A percentile compares a stretch with the other conserved stretches of the same genome.
These are phyloP conservation scores for Cyclotella sp. DNA, from an alignment of 108 stramenopile genomes.

Conservation along the genomic window DNA sequence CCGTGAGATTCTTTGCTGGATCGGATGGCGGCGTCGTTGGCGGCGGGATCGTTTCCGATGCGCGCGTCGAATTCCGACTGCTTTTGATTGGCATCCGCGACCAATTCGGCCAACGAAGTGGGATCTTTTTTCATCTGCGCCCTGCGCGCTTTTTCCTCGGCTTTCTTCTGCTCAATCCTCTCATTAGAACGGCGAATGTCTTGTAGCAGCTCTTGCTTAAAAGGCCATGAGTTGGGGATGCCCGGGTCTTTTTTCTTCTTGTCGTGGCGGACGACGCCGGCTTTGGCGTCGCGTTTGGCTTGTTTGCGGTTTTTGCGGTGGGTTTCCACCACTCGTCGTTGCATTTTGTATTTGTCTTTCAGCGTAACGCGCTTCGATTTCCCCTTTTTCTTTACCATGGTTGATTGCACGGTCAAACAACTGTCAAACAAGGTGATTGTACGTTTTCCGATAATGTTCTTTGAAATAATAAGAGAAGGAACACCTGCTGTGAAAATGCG, in stretches of 20 bases:
- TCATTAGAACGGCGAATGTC: slow-evolving; percentile 84
- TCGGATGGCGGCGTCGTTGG: slow-evolving; percentile 17
- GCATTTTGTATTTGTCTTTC: slow-evolving; percentile 98
- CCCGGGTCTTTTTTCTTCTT: slow-evolving; percentile 95
- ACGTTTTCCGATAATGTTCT: no score
- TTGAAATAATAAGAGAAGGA: no score
- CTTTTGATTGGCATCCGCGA: slow-evolving; percentile 55
- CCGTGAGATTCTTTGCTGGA: slow-evolving; percentile 45
- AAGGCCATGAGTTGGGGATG: slow-evolving; percentile 99
- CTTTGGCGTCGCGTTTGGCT: slow-evolving; percentile 84
- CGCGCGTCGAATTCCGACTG: slow-evolving; percentile 53
- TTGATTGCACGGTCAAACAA: neutral
- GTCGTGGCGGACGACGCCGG: slow-evolving; percentile 62
- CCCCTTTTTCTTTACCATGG: slow-evolving; percentile 98
- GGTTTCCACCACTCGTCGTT: slow-evolving; percentile 91
- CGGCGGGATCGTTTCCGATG: slow-evolving; percentile 1
- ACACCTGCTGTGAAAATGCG: no score
- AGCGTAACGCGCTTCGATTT: slow-evolving; percentile 97
- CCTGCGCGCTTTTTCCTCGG: slow-evolving; percentile 71
- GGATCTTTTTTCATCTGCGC: slow-evolving; percentile 23
- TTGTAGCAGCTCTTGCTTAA: slow-evolving; percentile 95
- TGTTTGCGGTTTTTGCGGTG: slow-evolving; percentile 92
- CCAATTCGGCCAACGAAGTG: slow-evolving; percentile 31
- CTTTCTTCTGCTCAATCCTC: slow-evolving; percentile 71
- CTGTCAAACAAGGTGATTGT: no score